Conservation (phyloP, 2,329 filamentous ascomycete genomes). For the Pseudogymnoascus sp. region DNA sequence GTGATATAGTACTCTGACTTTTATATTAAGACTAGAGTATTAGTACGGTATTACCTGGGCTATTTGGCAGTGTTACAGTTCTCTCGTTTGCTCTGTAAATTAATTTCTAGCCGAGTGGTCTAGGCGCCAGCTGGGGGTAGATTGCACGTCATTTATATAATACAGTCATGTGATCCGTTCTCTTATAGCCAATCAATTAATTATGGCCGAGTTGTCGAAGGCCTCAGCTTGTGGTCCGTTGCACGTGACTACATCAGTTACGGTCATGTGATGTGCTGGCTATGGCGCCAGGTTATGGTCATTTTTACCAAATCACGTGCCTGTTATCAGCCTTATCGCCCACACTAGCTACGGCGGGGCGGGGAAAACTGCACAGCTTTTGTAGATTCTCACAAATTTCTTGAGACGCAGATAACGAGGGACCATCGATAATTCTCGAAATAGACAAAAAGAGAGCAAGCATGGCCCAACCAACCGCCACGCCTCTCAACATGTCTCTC, state of each 20-base stretch:
- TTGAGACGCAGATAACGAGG: slow-evolving; percentile 10
- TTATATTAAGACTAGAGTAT: too few relatives aligned
- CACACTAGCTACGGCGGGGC: slow-evolving; percentile 5
- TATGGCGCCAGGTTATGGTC: neutral
- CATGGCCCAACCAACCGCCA: slow-evolving; percentile 22
- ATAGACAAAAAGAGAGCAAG: slow-evolving; percentile 9
- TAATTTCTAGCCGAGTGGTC: neutral
- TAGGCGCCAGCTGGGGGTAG: neutral
- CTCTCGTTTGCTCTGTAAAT: too few relatives aligned
- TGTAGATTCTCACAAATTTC: slow-evolving; percentile 16
- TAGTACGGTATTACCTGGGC: too few relatives aligned
- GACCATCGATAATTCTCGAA: slow-evolving; percentile 8
- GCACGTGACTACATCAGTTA: neutral
- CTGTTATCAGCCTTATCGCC: neutral
- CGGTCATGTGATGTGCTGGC: neutral
- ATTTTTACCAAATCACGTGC: neutral
- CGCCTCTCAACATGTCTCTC: slow-evolving; percentile 46
- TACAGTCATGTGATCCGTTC: neutral
- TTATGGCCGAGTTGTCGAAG: neutral
- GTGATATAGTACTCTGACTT: too few relatives aligned
- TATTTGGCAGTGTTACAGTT: too few relatives aligned
- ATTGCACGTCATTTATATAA: neutral
- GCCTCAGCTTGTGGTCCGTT: neutral
- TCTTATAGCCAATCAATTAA: neutral
- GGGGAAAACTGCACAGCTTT: slow-evolving; percentile 10